Evolutionary conservation across 2,329 filamentous ascomycete genomes (phyloP), one percentile per base, ranked within the genome.

Genomic region (Penicillium vulpinum): DNA sequence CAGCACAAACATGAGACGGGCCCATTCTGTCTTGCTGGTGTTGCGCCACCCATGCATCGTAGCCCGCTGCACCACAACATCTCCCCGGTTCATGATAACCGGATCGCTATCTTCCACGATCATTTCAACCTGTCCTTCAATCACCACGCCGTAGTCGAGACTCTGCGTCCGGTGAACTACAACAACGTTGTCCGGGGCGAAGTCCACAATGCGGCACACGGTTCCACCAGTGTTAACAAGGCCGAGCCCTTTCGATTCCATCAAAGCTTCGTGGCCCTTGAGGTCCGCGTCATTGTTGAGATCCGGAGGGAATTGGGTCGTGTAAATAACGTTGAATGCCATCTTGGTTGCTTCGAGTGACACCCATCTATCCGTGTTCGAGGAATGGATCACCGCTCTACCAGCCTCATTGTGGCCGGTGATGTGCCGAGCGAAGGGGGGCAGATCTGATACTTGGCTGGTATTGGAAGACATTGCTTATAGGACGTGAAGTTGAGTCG

Each of bases 11-110:
- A 68, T 70, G 70, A 82, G 76, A 15, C 81, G 68, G 16, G 78
- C 73, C 81, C 80, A 82, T 47, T 78, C 75, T 15, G 75, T 80
- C 45, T 69, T 59, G 58, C 76, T 80, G 16, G 72, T 67, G 56
- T 85, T 84, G 47, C 73, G 68, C 82, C 82, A 84, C 26, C 77
- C 77, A 67, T 85, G 83, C 72, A 79, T 81, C 3, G 82, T 84
- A 1, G 77, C 81, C 39, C 83, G 73, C 69, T 85, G 82, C 21
- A 85, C 78, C 10, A 78, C 78, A n/a, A 84, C 70, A 63, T 85
- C 83, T 3, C 83, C 83, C 11, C 76, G 71, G 45, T 73, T 70
- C 76, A 85, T 72, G 24, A 73, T 55, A 43, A 74, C 73, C 47
- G 67, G 73, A 54, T 80, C 80, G 1, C 83, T 82, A n/a, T 78